phyloP scores from a whole-genome alignment of 768 basidiomycete genomes.

The Lyophyllum semitale region DNA sequence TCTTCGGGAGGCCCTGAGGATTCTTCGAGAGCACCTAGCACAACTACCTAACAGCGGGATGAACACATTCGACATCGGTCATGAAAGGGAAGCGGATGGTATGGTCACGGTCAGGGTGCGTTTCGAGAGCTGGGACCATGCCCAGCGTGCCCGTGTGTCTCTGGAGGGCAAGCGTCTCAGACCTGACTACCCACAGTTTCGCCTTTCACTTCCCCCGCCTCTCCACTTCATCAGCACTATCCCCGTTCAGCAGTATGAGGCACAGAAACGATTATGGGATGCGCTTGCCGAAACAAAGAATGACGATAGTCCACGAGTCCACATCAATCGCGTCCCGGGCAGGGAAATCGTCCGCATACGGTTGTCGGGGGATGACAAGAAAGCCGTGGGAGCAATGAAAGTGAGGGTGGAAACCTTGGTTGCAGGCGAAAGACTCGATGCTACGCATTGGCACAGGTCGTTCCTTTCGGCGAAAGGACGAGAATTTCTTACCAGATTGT shows the following conservation, averaged over 20 bases:
- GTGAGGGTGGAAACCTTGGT: slow-evolving; percentile 59
- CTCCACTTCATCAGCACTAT: slow-evolving; percentile 53
- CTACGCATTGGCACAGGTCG: slow-evolving; percentile 50
- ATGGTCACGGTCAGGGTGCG: slow-evolving; percentile 38
- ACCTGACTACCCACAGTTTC: slow-evolving; percentile 32
- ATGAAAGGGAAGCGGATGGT: slow-evolving; percentile 28
- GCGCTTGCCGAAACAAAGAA: slow-evolving; percentile 38
- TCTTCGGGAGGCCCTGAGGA: slow-evolving; percentile 18
- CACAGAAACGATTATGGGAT: slow-evolving; percentile 53
- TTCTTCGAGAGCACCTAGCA: slow-evolving; percentile 26
- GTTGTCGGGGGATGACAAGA: slow-evolving; percentile 53
- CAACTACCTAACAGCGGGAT: slow-evolving; percentile 17
- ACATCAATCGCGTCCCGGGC: slow-evolving; percentile 21
- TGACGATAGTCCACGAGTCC: slow-evolving; percentile 35
- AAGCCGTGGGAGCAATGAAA: slow-evolving; percentile 56
- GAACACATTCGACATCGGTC: slow-evolving; percentile 26
- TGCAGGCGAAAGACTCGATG: slow-evolving; percentile 47
- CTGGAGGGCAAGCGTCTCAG: slow-evolving; percentile 34
- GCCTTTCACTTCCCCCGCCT: slow-evolving; percentile 46
- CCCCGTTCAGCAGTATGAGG: slow-evolving; percentile 47
- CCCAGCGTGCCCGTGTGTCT: slow-evolving; percentile 37
- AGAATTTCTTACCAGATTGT: slow-evolving; percentile 36
- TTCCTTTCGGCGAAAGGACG: slow-evolving; percentile 31
- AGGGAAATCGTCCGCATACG: slow-evolving; percentile 35
- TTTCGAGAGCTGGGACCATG: slow-evolving; percentile 52